Evolutionary conservation across 495 filamentous ascomycete species (phyloP).

Genomic region (Aspergillus ostianus): DNA sequence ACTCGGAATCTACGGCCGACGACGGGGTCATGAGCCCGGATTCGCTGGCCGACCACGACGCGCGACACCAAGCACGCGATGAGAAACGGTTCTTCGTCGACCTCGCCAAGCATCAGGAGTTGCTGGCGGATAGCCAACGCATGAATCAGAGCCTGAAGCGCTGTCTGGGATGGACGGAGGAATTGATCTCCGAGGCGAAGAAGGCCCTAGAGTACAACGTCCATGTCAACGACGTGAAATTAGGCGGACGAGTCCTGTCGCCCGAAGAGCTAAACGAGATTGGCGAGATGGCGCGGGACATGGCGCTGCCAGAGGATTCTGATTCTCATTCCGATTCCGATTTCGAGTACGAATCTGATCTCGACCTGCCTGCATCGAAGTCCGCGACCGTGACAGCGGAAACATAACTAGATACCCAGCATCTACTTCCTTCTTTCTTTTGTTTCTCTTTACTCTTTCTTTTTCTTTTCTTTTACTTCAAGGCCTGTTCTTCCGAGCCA

Average conservation of each 20-base stretch:
- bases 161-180: constrained; percentile 83
- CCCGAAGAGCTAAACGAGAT: constrained; percentile 62
- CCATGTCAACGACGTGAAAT: constrained; percentile 68
- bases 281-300: constrained; percentile 34
- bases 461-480: too few relatives aligned
- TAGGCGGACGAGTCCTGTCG: constrained; percentile 76
- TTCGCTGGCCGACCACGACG: constrained; percentile 42
- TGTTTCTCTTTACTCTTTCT: too few relatives aligned
- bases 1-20: constrained; percentile 40
- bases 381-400: too few relatives aligned
- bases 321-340: not conserved
- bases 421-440: too few relatives aligned
- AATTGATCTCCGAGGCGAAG: constrained; percentile 81
- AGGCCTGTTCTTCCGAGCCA: too few relatives aligned
- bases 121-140: constrained; percentile 84
- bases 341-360: too few relatives aligned
- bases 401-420: too few relatives aligned
- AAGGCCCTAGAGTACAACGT: constrained; percentile 83
- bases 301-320: not conserved
- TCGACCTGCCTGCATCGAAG: too few relatives aligned
- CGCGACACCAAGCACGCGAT: constrained; percentile 51
- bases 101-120: constrained; percentile 80
- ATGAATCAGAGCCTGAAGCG: constrained; percentile 91
- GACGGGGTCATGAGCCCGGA: constrained; percentile 34
- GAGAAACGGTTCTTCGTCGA: constrained; percentile 78